A percentile compares a stretch with the other conserved stretches of the same genome.
Evolutionary conservation across 108 stramenopile genomes (phyloP).

Genomic region (Cyclotella sp.): DNA sequence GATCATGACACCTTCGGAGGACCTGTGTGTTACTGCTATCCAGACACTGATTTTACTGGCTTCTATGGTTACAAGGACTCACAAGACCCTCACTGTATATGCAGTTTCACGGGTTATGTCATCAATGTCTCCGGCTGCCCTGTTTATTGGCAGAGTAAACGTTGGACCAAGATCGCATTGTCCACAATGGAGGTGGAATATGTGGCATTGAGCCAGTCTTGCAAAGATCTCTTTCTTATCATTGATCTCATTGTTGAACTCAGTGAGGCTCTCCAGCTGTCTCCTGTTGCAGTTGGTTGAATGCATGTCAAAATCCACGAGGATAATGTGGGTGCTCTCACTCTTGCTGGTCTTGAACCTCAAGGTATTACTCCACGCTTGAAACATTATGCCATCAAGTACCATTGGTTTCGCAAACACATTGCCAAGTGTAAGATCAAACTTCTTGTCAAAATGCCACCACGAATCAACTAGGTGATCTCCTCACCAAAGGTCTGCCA

Average conservation of each 20-base stretch:
- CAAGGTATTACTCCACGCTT: slow-evolving; percentile 40
- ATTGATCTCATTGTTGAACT: slow-evolving; percentile 21
- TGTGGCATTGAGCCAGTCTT: slow-evolving; percentile 41
- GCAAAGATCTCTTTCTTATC: slow-evolving; percentile 52
- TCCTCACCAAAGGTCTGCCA: slow-evolving; percentile 52
- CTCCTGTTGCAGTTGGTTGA: neutral
- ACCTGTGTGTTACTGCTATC: slow-evolving; percentile 49
- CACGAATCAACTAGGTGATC: slow-evolving; percentile 43
- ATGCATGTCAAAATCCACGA: slow-evolving; percentile 55
- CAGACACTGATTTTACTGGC: neutral
- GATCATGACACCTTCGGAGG: slow-evolving; percentile 23
- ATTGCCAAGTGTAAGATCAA: neutral
- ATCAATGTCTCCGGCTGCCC: slow-evolving; percentile 46
- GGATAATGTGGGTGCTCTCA: slow-evolving; percentile 63
- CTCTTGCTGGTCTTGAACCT: slow-evolving; percentile 28
- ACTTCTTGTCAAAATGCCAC: slow-evolving; percentile 24
- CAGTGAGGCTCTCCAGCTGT: neutral
- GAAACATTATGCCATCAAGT: slow-evolving; percentile 51
- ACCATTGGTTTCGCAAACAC: slow-evolving; percentile 46
- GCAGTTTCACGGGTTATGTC: slow-evolving; percentile 61
- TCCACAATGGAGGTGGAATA: slow-evolving; percentile 66
- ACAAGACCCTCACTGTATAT: slow-evolving; percentile 15
- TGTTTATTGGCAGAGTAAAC: slow-evolving; percentile 54
- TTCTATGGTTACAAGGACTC: slow-evolving; percentile 33
- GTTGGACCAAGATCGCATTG: slow-evolving; percentile 57